Base-by-base conservation (phyloP, 176 grass and related monocot genomes). In the Guadua angustifolia region DNA sequence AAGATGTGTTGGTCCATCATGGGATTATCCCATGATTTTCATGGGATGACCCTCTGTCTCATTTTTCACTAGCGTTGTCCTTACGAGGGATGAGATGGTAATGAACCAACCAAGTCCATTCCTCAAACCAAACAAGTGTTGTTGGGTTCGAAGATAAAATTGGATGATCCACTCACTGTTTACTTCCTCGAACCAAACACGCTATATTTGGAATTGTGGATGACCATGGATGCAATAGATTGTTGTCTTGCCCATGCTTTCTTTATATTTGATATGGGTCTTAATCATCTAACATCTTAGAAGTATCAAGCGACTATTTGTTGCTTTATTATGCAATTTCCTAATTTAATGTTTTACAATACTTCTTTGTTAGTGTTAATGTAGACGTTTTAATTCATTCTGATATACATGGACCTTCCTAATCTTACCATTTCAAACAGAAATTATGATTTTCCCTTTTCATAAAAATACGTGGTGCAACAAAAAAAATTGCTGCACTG, bases 21-120 rank as follows among this genome's bases (percentile, higher is more conserved):
- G 14, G 63, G 9, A 69, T 69, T 22, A 85, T 69, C 24, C 25
- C 35, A 36, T 36, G 35, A 36, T 78, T 29, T 78, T 78, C 40
- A 8, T 78, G 35, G 22, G 39, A 9, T 45, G 40, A 45, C 7
- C 3, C 11, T 6, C 22, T 68, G 43, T 39, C 7, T 59, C 19
- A 56, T 49, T 47, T 60, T 33, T 8, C 69, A 70, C 73, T 76
- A 84, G 49, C 38, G 9, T 35, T 38, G 55, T 22, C 12, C 42
- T 82, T 78, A 59, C 2, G 10, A 22, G 40, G 10, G 55, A 58
- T 47, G 64, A 35, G 32, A 42, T 45, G 39, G 38, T 55, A 17
- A 57, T 36, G 49, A 50, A 69, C 38, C 13, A 17, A 49, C 7
- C 8, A 19, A 70, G 58, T 45, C 24, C 15, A 36, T 36, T 36